Percentiles rank a stretch among this genome's conserved stretches.
Conservation (phyloP, 805 yeast species). For the Candida coquimbonensis region DNA sequence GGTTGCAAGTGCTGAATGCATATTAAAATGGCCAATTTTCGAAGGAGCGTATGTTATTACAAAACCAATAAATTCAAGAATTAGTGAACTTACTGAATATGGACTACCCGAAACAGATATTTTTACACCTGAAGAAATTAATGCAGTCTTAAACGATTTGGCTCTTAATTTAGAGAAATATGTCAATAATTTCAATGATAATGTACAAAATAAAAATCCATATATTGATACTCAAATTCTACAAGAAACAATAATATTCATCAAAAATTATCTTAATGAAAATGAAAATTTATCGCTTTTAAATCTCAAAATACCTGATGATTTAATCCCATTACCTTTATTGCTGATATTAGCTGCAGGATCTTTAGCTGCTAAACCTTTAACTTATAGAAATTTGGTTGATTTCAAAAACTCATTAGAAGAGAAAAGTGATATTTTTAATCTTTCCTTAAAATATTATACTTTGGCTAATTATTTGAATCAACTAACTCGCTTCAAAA, state of each 20-base stretch:
- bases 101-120: slow-evolving; percentile 8
- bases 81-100: slow-evolving; percentile 6
- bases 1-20: slow-evolving; percentile 14
- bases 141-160: slow-evolving; percentile 4
- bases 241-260: slow-evolving; percentile 8
- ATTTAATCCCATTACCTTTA: slow-evolving; percentile 11
- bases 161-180: slow-evolving; percentile 5
- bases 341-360: slow-evolving; percentile 10
- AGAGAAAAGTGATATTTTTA: slow-evolving; percentile 8
- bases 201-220: slow-evolving; percentile 20
- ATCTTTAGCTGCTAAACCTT: slow-evolving; percentile 15
- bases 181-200: slow-evolving; percentile 9
- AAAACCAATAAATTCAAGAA: slow-evolving; percentile 6
- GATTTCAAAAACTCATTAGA: slow-evolving; percentile 7
- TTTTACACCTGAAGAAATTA: slow-evolving; percentile 7
- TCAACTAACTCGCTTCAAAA: slow-evolving; percentile 6
- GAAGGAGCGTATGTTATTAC: slow-evolving; percentile 6
- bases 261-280: background rate
- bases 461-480: slow-evolving; percentile 10
- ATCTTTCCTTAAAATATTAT: slow-evolving; percentile 8
- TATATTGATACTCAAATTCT: slow-evolving; percentile 9
- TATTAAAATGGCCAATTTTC: slow-evolving; percentile 18
- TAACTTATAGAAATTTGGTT: slow-evolving; percentile 11
- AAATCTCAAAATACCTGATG: slow-evolving; percentile 8
- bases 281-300: slow-evolving; percentile 1